phyloP scores from a whole-genome alignment of 768 basidiomycete genomes.

The Suillus subluteus region DNA sequence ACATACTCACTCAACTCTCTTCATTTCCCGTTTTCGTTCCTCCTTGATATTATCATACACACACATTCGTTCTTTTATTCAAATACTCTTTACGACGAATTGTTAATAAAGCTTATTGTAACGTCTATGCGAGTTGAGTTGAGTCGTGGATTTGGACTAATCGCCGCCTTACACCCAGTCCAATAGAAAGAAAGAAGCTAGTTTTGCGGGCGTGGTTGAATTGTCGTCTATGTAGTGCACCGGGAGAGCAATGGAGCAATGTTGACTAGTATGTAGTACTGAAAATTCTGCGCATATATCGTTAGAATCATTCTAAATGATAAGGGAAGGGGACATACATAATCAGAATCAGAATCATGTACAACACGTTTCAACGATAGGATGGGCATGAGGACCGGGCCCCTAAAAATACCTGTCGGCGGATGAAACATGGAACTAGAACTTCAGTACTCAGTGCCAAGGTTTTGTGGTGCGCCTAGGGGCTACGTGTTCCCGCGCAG shows the following conservation, averaged over 20 bases:
- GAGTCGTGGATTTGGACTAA: not conserved
- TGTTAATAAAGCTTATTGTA: not conserved
- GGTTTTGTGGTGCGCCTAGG: not conserved
- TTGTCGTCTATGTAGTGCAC: not conserved
- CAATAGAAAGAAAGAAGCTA: no score
- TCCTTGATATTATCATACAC: not conserved
- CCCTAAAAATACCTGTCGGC: not conserved
- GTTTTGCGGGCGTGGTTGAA: no score
- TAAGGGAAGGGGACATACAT: not conserved
- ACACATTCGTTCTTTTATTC: not conserved
- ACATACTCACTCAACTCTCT: not conserved
- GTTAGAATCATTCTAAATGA: not conserved
- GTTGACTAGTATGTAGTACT: not conserved
- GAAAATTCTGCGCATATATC: not conserved
- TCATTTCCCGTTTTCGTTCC: not conserved
- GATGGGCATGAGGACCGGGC: not conserved
- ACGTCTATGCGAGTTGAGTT: not conserved
- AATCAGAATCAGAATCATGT: no score
- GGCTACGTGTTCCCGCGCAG: not conserved
- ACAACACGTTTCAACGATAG: not conserved
- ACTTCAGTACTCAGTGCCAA: not conserved
- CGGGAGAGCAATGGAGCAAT: not conserved
- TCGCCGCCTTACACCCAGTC: not conserved
- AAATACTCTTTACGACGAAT: not conserved
- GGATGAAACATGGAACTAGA: not conserved